Evolutionary conservation across 2,329 filamentous ascomycete species (phyloP), one percentile per base, ranked within the genome.

Genomic region (Botrytis byssoidea): DNA sequence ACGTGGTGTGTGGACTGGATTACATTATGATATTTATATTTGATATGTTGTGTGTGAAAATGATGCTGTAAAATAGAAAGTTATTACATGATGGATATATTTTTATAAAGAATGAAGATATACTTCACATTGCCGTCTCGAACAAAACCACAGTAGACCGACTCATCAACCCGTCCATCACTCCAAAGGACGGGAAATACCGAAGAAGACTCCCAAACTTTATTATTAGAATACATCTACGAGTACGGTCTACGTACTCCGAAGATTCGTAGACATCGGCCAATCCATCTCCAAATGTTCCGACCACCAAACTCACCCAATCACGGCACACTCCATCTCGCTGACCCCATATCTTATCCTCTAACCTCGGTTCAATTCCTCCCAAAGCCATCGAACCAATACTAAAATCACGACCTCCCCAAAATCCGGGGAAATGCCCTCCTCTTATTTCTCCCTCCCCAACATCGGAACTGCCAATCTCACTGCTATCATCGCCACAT

Each of bases 281-380:
- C 55, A 35, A 57, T 14, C 6, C 25, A n/a, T 18, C 35, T 25
- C 18, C 12, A 42, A 9, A 40, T 57, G 18, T 8, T 18, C 66
- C 66, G 66, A 55, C 4, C 37, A 59, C 18, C 12, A 40, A 42
- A 32, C 9, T 9, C 51, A 55, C 61, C 72, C 72, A 73, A 73
- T 73, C 44, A 71, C 48, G 60, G 67, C 68, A 9, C 32, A n/a
- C 57, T 7, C 18, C 42, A 63, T 66, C 68, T 22, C 35, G 72
- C 67, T 73, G 72, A 73, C 59, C 51, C 68, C 51, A 35, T 70
- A 61, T 42, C 66, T 57, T 22, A 68, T 32, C 48, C 48, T 44
- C 18, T 42, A 35, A 70, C 68, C 68, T 70, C 68, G 68, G 68
- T 46, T 37, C 40, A 70, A 70, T n/a, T 20, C 12, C 65, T 29